Evolutionary conservation across 371 early-diverging fungal genomes (phyloP), one percentile per base, ranked within the genome.

Genomic region (Basidiobolus meristosporus): DNA sequence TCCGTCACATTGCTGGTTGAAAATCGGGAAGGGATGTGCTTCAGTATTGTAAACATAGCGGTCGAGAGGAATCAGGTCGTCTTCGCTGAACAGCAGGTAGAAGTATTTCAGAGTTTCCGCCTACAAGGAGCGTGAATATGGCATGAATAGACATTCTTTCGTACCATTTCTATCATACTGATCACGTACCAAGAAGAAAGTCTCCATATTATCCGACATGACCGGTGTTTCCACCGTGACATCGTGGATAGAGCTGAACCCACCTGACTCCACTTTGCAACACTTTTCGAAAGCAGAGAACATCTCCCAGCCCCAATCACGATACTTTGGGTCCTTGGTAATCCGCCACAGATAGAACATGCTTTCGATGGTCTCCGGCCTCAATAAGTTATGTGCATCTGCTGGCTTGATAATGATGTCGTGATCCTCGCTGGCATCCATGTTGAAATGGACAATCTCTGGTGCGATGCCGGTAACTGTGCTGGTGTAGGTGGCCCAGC

Each of bases 21-120:
- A 68, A 5, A 78, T 50, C 7, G 77, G 79, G 37, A 89, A 49
- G 20, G 88, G 84, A 59, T 89, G 90, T 0, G 83, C 90, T 54
- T 89, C 90, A n/a, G 86, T 89, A 41, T 79, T 89, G 33, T 84
- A 66, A 21, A 89, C 84, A 47, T 74, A 89, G 47, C 81, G 55
- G 46, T 81, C 77, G 33, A 90, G 56, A 23, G 85, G 74, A 12
- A 90, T 38, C 15, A 78, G 42, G 26, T 60, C 44, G 34, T 65
- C 60, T 2, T 72, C 60, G 14, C 73, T 65, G 58, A 91, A 93
- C 30, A 92, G 54, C 20, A 90, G 59, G 48, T 86, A 92, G 31
- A 93, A 62, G 51, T 93, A 97, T 53, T 97, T 97, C 40, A 97
- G 68, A 0, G 95, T 92, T 54, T 97, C 97, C 0, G 86, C 89